Conservation (phyloP, 495 filamentous ascomycete species). For the Aspergillus leporis region DNA sequence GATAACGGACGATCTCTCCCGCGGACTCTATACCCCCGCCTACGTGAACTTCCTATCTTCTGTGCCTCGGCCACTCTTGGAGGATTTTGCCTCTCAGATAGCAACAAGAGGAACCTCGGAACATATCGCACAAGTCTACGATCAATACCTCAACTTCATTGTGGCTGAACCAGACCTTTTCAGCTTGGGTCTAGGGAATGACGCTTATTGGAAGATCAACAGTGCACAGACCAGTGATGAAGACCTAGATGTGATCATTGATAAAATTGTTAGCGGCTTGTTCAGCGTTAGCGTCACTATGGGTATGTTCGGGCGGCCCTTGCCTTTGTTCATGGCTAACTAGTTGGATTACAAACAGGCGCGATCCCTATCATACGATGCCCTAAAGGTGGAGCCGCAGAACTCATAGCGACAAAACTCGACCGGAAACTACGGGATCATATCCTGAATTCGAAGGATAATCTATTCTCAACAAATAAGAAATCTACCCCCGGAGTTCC, state of each 20-base stretch:
- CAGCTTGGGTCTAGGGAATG: slow-evolving; percentile 83
- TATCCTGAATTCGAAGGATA: slow-evolving; percentile 95
- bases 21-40: slow-evolving; percentile 86
- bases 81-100: slow-evolving; percentile 91
- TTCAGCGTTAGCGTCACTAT: slow-evolving; percentile 98
- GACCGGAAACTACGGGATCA: slow-evolving; percentile 96
- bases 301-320: slow-evolving; percentile 55
- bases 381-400: slow-evolving; percentile 87
- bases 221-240: slow-evolving; percentile 88
- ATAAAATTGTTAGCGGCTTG: slow-evolving; percentile 88
- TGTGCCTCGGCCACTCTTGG: slow-evolving; percentile 85
- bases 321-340: not conserved
- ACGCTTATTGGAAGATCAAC: slow-evolving; percentile 93
- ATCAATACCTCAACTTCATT: slow-evolving; percentile 98
- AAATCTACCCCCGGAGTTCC: slow-evolving; percentile 58
- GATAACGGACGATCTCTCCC: slow-evolving; percentile 85
- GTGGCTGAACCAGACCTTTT: slow-evolving; percentile 96
- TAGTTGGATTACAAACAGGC: slow-evolving; percentile 43
- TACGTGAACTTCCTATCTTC: slow-evolving; percentile 98
- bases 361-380: slow-evolving; percentile 93
- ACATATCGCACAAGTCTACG: slow-evolving; percentile 87
- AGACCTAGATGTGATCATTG: slow-evolving; percentile 80
- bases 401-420: slow-evolving; percentile 89
- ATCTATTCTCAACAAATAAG: slow-evolving; percentile 71
- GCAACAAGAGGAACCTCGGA: slow-evolving; percentile 81